Evolutionary conservation across 129 eudicot genomes (phyloP), one percentile per base, ranked within the genome.

Genomic region (Tanacetum coccineum): DNA sequence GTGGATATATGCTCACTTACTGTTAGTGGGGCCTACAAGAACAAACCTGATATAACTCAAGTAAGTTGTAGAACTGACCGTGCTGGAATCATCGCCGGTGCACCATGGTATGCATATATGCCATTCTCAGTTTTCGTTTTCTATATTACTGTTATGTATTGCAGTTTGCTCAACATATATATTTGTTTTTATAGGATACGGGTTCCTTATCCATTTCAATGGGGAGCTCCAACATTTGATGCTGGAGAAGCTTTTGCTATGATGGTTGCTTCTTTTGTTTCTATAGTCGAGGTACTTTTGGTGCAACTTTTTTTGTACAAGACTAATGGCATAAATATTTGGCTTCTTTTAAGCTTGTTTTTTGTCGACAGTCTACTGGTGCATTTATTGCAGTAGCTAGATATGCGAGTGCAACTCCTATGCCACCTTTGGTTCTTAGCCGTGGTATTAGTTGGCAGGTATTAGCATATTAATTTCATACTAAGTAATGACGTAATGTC

Each of bases 371-470:
- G 96, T 93, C 99, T 25, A 86, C 99, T 67, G 96, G 99, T 32
- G 86, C 82, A 10, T 89, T 93, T 71, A 69, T 84, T 67, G 99
- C 95, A 30, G 96, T 84, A 20, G 87, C 95, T 66, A 86, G 96
- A 76, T 93, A 82, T 69, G 96, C 99, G 1, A 87, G 99, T 82
- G 99, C 96, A 53, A 93, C 99, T 68, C 96, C 99, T 59, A 25
- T 86, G 68, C 99, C 99, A 17, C 95, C 88, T 40, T 86, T 95
- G 51, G 81, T 93, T 63, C 96, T 93, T 70, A 88, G 96, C 77
- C 96, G 98, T 55, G 98, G 98, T 66, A 79, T 93, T 57, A 96
- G 98, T 64, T 93, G 98, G 96, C 98, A 93, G 98, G 98, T 93
- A 82, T 59, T 11, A 39, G 32, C 25, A 49, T 52, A 9, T 13